phyloP scores from a whole-genome alignment of 768 basidiomycete genomes.

The Mycena galericulata region DNA sequence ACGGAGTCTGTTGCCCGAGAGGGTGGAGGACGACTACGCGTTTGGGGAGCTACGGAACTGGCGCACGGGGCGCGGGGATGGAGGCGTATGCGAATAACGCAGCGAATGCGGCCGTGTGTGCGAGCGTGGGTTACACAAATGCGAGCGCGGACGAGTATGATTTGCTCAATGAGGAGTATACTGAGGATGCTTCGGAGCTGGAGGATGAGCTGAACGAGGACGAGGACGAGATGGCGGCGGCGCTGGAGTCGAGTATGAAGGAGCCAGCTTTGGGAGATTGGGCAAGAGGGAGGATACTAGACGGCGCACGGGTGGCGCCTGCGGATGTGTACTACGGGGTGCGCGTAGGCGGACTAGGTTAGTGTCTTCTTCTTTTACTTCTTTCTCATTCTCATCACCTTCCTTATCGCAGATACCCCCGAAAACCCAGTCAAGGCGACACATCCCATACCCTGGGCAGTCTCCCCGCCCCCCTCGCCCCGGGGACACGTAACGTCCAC shows the following conservation, averaged over 20 bases:
- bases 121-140: constrained; percentile 23
- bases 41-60: neutral
- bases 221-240: constrained; percentile 66
- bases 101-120: constrained; percentile 13
- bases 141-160: constrained; percentile 1
- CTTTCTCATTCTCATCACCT: constrained; percentile 42
- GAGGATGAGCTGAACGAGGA: constrained; percentile 51
- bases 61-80: too few species aligned
- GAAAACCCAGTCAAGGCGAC: constrained; percentile 41
- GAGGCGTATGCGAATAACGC: neutral
- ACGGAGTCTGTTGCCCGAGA: constrained; percentile 5
- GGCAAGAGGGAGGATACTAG: constrained; percentile 77
- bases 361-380: constrained; percentile 39
- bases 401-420: constrained; percentile 37
- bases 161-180: constrained; percentile 57
- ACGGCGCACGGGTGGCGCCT: constrained; percentile 82
- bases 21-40: neutral
- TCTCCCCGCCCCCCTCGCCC: constrained; percentile 42
- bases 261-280: constrained; percentile 77
- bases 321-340: constrained; percentile 75
- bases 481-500: constrained; percentile 34
- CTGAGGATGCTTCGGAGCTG: constrained; percentile 58
- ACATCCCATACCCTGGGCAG: constrained; percentile 76
- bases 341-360: constrained; percentile 45
- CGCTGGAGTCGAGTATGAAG: constrained; percentile 43